phyloP scores from a whole-genome alignment of 306 rosid species.

The Quercus dentata region DNA sequence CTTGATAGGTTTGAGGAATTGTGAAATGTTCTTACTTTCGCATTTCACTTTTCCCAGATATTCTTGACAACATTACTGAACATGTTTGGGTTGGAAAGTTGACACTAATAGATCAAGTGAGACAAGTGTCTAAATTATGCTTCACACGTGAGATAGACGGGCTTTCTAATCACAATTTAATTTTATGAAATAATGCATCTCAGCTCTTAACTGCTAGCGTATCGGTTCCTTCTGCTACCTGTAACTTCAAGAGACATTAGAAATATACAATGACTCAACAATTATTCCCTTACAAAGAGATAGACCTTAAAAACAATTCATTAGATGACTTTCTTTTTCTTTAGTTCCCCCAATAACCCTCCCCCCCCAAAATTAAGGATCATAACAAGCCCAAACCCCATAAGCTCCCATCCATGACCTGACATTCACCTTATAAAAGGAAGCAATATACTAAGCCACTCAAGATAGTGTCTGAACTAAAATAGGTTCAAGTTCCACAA shows the following conservation, averaged over 20 bases:
- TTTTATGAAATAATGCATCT: neutral
- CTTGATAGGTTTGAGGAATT: neutral
- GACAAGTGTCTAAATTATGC: neutral
- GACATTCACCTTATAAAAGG: neutral
- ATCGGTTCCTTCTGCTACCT: neutral
- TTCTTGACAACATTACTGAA: neutral
- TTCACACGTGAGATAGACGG: neutral
- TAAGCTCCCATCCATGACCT: neutral
- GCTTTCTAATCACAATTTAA: neutral
- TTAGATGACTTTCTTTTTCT: neutral
- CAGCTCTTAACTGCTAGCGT: neutral
- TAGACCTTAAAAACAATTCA: neutral
- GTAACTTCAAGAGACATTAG: neutral
- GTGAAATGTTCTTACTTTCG: neutral
- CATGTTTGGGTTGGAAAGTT: neutral
- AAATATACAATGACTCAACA: neutral
- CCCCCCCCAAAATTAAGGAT: neutral
- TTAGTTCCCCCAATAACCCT: neutral
- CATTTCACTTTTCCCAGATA: neutral
- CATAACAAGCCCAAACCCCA: neutral
- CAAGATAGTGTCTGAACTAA: neutral
- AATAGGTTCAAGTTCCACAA: neutral
- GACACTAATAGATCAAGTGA: neutral
- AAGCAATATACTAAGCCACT: neutral
- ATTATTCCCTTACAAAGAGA: neutral